These are phyloP conservation scores for Phoma sp. DNA, from an alignment of 2,329 filamentous ascomycete genomes.

Conservation along the genomic window DNA sequence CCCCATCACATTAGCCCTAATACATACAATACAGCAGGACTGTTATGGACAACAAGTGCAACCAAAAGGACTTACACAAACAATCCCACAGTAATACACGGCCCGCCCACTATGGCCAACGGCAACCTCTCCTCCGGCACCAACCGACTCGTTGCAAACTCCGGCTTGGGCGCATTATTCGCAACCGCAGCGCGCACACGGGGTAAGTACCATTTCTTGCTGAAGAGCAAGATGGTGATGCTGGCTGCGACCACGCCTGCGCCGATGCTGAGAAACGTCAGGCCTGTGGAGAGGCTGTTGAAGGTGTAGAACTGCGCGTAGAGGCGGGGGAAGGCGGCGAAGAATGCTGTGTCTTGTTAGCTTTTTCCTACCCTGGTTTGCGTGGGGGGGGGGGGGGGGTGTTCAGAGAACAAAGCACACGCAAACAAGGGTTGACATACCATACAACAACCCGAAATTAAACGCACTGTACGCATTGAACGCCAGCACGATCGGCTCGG, in stretches of 20 bases:
- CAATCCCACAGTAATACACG: conserved; percentile 40
- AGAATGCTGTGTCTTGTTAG: no score
- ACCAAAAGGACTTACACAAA: conserved; percentile 42
- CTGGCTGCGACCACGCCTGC: not conserved
- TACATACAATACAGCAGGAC: no score
- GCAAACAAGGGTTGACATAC: no score
- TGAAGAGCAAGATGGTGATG: not conserved
- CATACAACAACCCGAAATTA: not conserved
- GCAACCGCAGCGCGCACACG: not conserved
- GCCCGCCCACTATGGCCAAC: conserved; percentile 40
- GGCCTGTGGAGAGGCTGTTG: not conserved
- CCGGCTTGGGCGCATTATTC: no score
- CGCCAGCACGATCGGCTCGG: not conserved
- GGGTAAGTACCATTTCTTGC: not conserved
- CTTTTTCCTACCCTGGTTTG: no score
- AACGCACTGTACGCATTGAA: not conserved
- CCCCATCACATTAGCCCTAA: no score
- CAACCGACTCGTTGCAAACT: not conserved
- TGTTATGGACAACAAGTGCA: no score
- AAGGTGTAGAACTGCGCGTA: not conserved
- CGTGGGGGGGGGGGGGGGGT: no score
- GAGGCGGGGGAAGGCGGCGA: not conserved
- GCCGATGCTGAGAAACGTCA: not conserved
- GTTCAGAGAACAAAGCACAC: no score
- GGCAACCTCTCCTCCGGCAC: not conserved